A percentile compares a stretch with the other conserved stretches of the same genome.
Conservation (phyloP, 108 stramenopile genomes). For the Discostella pseudostelligera region DNA sequence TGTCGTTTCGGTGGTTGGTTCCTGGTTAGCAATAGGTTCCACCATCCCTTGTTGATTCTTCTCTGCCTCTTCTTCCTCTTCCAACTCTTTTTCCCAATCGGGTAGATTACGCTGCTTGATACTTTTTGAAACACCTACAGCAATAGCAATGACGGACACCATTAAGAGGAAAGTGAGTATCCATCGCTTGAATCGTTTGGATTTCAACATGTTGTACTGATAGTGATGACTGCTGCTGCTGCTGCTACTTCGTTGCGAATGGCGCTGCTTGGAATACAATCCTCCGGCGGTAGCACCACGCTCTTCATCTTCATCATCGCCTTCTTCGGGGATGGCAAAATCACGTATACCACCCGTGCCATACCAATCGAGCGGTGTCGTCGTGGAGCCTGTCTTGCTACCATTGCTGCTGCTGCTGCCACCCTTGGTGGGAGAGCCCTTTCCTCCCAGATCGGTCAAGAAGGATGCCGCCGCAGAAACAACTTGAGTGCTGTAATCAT, state of each 20-base stretch:
- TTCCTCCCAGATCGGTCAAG: too few species aligned
- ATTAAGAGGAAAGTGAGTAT: not conserved
- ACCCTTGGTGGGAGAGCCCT: too few species aligned
- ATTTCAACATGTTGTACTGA: not conserved
- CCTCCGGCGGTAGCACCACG: not conserved
- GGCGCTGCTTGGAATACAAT: too few species aligned
- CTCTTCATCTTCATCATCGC: not conserved
- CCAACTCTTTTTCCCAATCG: slow-evolving; percentile 30
- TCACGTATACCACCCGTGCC: not conserved
- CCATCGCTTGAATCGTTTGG: not conserved
- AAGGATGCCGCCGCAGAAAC: too few species aligned
- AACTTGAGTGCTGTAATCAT: too few species aligned
- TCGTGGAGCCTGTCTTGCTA: too few species aligned
- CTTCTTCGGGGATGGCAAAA: not conserved
- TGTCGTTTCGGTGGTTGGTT: not conserved
- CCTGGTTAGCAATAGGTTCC: not conserved
- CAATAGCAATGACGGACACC: not conserved
- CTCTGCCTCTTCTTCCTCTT: not conserved
- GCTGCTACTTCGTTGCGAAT: too few species aligned
- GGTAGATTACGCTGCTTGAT: slow-evolving; percentile 9
- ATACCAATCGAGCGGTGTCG: too few species aligned
- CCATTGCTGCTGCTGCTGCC: too few species aligned
- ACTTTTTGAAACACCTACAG: not conserved
- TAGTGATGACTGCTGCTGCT: too few species aligned
- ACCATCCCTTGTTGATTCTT: not conserved